Evolutionary conservation across 2,329 filamentous ascomycete species (phyloP), one percentile per base, ranked within the genome.

Genomic region (Helotiales sp.): DNA sequence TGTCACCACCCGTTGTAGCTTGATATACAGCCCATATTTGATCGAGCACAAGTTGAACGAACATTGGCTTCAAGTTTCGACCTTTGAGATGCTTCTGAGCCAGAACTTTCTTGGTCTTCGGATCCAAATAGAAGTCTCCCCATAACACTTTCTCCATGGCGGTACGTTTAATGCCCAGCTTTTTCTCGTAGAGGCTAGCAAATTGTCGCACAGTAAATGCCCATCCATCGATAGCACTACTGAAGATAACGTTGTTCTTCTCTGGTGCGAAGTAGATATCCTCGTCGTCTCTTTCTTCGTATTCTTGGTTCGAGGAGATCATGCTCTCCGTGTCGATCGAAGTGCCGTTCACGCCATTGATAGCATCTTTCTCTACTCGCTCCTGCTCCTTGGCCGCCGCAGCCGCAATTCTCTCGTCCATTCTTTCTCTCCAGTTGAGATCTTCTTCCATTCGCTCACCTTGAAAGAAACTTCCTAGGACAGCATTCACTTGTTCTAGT

Each of bases 391-490:
- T 89, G 13, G 84, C 82, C 1, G 84, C 84, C 1, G 87, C 82
- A 1, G 89, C 89, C 59, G 84, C 90, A 47, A 93, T 85, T 61
- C 88, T 86, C 72, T 96, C 90, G 68, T 99, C 95, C 75, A 98
- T 90, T 58, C 85, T 85, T 75, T 98, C 93, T 65, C 95, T 83
- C 95, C 95, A 99, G 73, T 95, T 90, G 58, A 98, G 80, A 71
- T 99, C 93, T 66, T 98, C 93, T 72, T 98, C 95, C 95, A 99
- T 99, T 51, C 95, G 86, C 75, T 99, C 95, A 53, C 95, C 95
- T 67, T 97, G 92, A 71, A 96, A 97, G 74, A 99, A 99, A 71
- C 92, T 96, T 64, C 95, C 95, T 64, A 99, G 87, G 6, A 99
- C 92, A 38, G 95, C 95, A 71, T 99, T 99, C 49, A 99, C 91